phyloP scores from a whole-genome alignment of 2,329 filamentous ascomycete species.

The Phyllachora maydis region DNA sequence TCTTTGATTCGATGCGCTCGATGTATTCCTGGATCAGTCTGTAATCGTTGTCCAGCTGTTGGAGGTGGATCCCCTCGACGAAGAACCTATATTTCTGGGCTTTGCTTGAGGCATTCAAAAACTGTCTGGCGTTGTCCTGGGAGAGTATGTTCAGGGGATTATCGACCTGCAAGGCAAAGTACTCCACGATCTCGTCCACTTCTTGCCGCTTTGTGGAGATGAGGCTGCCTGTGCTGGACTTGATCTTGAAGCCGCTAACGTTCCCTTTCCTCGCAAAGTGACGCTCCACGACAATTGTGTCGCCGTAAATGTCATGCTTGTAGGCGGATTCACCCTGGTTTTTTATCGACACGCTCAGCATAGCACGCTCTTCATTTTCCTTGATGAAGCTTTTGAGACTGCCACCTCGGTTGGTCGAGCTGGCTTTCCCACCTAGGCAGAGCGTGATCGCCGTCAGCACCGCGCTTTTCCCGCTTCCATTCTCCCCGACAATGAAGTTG shows the following conservation, averaged over 20 bases:
- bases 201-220: conserved; percentile 73
- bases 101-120: conserved; percentile 67
- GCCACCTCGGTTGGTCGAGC: conserved; percentile 76
- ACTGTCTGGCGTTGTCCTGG: conserved; percentile 86
- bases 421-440: conserved; percentile 87
- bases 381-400: conserved; percentile 82
- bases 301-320: conserved; percentile 61
- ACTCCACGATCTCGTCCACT: conserved; percentile 83
- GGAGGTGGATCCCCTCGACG: conserved; percentile 79
- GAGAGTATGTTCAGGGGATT: conserved; percentile 93
- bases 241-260: conserved; percentile 78
- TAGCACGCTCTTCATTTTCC: conserved; percentile 58
- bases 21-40: conserved; percentile 60
- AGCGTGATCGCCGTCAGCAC: conserved; percentile 83
- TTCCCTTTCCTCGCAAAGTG: conserved; percentile 57
- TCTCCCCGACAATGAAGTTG: conserved; percentile 96
- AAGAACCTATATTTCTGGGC: conserved; percentile 92
- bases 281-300: conserved; percentile 77
- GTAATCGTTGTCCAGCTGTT: conserved; percentile 84
- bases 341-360: conserved; percentile 69
- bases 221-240: conserved; percentile 45
- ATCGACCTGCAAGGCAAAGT: conserved; percentile 82
- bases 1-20: conserved; percentile 47
- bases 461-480: conserved; percentile 94
- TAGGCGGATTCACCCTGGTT: conserved; percentile 77